Conservation (phyloP, 129 eudicot genomes). For the Artemisia argyi region DNA sequence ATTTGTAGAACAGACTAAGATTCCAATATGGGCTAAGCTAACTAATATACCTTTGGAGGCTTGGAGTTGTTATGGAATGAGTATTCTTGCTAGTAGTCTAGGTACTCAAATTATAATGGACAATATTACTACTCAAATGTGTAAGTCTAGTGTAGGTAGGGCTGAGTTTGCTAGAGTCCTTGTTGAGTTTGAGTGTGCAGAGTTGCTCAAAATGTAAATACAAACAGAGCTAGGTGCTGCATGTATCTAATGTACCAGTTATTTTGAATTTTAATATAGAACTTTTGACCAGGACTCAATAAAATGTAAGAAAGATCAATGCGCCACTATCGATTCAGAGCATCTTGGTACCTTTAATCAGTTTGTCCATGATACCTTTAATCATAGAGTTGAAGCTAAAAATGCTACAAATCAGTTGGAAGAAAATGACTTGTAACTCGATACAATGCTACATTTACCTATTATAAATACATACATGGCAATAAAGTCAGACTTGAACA, state of each 20-base stretch:
- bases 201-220: not conserved
- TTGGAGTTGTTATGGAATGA: too few relatives aligned
- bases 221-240: not conserved
- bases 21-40: too few relatives aligned
- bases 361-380: not conserved
- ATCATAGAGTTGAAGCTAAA: not conserved
- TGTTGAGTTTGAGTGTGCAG: not conserved
- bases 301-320: not conserved
- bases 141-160: too few relatives aligned
- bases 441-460: not conserved
- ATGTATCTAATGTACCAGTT: not conserved
- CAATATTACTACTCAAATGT: too few relatives aligned
- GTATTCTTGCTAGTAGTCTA: too few relatives aligned
- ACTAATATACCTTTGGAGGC: too few relatives aligned
- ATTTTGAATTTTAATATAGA: not conserved
- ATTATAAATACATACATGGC: not conserved
- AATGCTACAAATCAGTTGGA: not conserved
- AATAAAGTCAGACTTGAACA: not conserved
- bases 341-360: not conserved
- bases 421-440: not conserved
- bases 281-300: not conserved
- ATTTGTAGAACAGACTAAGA: too few relatives aligned
- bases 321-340: not conserved
- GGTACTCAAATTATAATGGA: too few relatives aligned
- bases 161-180: too few relatives aligned